phyloP scores from a whole-genome alignment of 139 green algal genomes.

The Picochlorum sp. region DNA sequence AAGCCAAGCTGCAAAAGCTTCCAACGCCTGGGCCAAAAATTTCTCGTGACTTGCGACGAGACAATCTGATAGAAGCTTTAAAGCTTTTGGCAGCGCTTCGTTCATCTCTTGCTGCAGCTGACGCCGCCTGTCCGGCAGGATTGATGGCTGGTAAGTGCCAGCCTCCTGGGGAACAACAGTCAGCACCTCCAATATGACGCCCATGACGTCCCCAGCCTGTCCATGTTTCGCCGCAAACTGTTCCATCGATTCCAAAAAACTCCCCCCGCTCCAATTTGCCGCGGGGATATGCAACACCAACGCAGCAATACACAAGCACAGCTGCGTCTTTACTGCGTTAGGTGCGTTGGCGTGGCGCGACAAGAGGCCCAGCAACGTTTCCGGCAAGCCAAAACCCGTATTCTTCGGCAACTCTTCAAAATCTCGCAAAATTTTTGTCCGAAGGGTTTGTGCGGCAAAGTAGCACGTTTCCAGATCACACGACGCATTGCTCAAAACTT shows the following conservation, averaged over 20 bases:
- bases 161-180: slow-evolving; percentile 79
- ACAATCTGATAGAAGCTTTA: slow-evolving; percentile 55
- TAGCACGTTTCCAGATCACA: slow-evolving; percentile 66
- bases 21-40: slow-evolving; percentile 27
- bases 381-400: slow-evolving; percentile 43
- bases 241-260: slow-evolving; percentile 27
- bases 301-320: slow-evolving; percentile 74
- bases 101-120: slow-evolving; percentile 53
- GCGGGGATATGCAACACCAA: slow-evolving; percentile 62
- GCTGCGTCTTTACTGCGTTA: slow-evolving; percentile 64
- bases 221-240: slow-evolving; percentile 10
- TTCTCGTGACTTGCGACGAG: neutral
- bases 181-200: slow-evolving; percentile 79
- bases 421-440: slow-evolving; percentile 83
- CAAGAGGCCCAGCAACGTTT: slow-evolving; percentile 65
- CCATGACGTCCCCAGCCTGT: slow-evolving; percentile 24
- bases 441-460: slow-evolving; percentile 79
- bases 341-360: slow-evolving; percentile 38
- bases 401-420: slow-evolving; percentile 77
- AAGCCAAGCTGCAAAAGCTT: slow-evolving; percentile 73
- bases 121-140: slow-evolving; percentile 66
- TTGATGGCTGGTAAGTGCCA: slow-evolving; percentile 46
- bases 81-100: slow-evolving; percentile 9
- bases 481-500: slow-evolving; percentile 55
- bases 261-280: slow-evolving; percentile 40